A percentile compares a stretch with the other conserved stretches of the same genome.
phyloP scores from a whole-genome alignment of 805 yeast genomes.

The Dipodascus geniculatus region DNA sequence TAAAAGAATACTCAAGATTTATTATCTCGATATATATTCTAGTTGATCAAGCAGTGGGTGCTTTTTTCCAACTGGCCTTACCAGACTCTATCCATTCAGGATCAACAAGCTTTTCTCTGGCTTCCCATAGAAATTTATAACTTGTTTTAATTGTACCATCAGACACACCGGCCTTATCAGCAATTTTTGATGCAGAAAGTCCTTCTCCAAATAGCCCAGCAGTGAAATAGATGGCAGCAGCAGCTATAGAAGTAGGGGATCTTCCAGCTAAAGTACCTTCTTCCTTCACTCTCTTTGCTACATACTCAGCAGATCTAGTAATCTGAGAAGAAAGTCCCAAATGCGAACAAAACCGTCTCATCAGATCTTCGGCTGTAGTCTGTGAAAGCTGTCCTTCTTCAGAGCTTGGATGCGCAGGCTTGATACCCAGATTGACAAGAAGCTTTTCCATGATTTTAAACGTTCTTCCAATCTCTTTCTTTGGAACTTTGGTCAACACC shows the following conservation, averaged over 20 bases:
- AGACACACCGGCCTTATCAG: conserved; percentile 92
- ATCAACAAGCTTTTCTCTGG: conserved; percentile 59
- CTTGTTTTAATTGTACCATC: conserved; percentile 95
- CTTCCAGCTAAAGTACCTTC: conserved; percentile 92
- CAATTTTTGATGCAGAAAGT: conserved; percentile 65
- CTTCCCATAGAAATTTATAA: conserved; percentile 70
- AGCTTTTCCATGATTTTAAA: conserved; percentile 74
- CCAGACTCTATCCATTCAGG: conserved; percentile 65
- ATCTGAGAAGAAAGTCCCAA: conserved; percentile 76
- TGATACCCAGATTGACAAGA: conserved; percentile 26
- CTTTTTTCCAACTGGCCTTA: conserved; percentile 34
- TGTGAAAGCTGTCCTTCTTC: conserved; percentile 58
- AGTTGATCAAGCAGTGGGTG: neutral
- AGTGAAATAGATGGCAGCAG: conserved; percentile 92
- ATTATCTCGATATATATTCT: neutral
- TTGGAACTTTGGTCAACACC: conserved; percentile 86
- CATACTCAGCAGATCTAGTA: conserved; percentile 84
- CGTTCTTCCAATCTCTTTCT: conserved; percentile 88
- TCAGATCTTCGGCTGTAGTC: conserved; percentile 87
- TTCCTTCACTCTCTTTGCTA: conserved; percentile 81
- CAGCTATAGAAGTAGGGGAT: conserved; percentile 95
- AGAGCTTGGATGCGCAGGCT: conserved; percentile 27
- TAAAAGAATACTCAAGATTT: neutral
- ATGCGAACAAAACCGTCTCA: conserved; percentile 92
- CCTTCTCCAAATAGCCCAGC: conserved; percentile 76